These are phyloP conservation scores for Trifolium subterraneum DNA, from an alignment of 306 rosid species.

Conservation along the genomic window DNA sequence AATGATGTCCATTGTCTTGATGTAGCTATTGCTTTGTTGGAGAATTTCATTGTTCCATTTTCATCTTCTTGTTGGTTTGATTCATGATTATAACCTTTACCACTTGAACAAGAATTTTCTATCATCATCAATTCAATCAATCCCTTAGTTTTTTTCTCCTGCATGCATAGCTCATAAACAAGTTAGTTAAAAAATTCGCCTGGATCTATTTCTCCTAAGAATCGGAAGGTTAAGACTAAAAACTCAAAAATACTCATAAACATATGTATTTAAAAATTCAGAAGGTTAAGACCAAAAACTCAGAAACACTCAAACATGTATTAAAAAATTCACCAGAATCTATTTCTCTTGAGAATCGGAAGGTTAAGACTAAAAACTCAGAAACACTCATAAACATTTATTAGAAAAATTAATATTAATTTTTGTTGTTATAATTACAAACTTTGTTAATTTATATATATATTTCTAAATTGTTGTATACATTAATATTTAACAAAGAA, in stretches of 20 bases:
- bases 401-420: neutral
- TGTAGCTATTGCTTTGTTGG: conserved; percentile 44
- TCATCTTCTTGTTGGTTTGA: conserved; percentile 51
- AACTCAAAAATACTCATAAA: too few species aligned
- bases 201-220: neutral
- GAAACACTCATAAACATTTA: neutral
- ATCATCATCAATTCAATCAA: conserved; percentile 44
- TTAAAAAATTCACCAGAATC: neutral
- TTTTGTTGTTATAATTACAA: too few species aligned
- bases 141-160: conserved; percentile 5
- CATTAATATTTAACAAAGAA: neutral
- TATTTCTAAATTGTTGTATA: neutral
- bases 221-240: too few species aligned
- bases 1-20: conserved; percentile 78
- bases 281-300: neutral
- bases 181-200: neutral
- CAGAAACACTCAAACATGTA: neutral
- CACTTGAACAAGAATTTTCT: conserved; percentile 49
- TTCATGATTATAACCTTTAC: conserved; percentile 34
- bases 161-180: neutral
- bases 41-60: neutral
- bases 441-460: neutral
- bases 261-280: neutral
- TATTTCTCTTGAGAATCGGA: too few species aligned
- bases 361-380: neutral